Conservation (phyloP, 441 rosid species). For the Metrosideros polymorpha region DNA sequence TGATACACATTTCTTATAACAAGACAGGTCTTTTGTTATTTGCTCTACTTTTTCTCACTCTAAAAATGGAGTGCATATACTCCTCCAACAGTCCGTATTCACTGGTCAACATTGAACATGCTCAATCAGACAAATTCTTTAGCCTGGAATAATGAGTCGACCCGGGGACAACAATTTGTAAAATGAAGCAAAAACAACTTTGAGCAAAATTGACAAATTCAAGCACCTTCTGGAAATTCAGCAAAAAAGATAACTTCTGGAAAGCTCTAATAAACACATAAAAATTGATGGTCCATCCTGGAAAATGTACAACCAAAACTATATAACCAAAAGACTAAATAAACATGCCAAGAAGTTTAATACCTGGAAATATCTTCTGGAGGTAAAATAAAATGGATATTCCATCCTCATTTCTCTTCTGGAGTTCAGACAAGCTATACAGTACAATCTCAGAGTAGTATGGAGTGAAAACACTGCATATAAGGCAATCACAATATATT, state of each 20-base stretch:
- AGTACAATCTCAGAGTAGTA: constrained; percentile 95
- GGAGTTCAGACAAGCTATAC: constrained; percentile 87
- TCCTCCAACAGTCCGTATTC: neutral
- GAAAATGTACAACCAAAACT: neutral
- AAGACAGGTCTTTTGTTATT: neutral
- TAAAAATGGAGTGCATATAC: neutral
- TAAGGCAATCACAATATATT: neutral
- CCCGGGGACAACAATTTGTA: neutral
- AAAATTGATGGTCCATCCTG: neutral
- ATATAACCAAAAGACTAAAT: neutral
- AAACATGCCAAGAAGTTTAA: neutral
- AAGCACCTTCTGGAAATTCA: neutral
- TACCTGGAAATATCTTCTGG: constrained; percentile 99
- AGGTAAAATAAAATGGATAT: constrained; percentile 95
- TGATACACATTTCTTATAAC: neutral
- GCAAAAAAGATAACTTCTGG: neutral
- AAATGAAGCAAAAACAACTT: neutral
- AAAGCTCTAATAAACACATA: neutral
- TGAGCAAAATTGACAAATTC: neutral
- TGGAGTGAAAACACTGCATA: constrained; percentile 94
- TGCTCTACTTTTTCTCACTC: neutral
- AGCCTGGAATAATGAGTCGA: neutral
- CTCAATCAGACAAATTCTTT: neutral
- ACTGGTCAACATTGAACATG: neutral
- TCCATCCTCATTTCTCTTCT: constrained; percentile 93